Evolutionary conservation across 2,329 filamentous ascomycete species (phyloP).

Genomic region (Calonectria montana): DNA sequence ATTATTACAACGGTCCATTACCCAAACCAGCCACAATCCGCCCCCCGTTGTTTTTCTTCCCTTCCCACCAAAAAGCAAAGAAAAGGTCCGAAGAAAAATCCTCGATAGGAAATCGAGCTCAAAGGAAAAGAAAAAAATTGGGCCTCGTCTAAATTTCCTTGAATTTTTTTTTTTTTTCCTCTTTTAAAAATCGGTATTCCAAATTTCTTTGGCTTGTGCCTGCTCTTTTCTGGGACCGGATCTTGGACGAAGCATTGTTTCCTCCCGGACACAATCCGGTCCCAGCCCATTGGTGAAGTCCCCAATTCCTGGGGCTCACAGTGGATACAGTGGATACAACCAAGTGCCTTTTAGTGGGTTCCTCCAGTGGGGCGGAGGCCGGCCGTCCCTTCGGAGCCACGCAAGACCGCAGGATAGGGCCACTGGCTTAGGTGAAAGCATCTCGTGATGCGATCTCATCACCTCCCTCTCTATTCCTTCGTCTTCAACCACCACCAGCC

Average conservation of each 20-base stretch:
- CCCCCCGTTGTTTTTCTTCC: background rate
- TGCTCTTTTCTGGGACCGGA: conserved; percentile 1
- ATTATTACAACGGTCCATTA: conserved; percentile 11
- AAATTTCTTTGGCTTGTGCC: background rate
- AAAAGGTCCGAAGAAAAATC: background rate
- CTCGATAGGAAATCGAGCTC: background rate
- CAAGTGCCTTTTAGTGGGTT: background rate
- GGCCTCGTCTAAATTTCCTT: background rate
- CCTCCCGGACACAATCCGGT: conserved; percentile 17
- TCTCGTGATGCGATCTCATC: conserved; percentile 40
- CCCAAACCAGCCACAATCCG: conserved; percentile 3
- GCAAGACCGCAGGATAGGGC: conserved; percentile 2
- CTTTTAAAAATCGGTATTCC: too few species aligned
- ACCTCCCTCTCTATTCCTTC: background rate
- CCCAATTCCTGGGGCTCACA: conserved; percentile 17
- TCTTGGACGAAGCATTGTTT: background rate
- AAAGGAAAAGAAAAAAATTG: background rate
- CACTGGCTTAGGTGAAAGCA: conserved; percentile 41
- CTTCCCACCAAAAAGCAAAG: background rate
- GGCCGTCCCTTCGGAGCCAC: conserved; percentile 10
- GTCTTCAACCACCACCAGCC: background rate
- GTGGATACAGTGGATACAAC: conserved; percentile 12
- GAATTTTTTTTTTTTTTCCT: background rate
- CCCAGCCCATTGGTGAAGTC: conserved; percentile 1
- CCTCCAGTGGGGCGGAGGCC: background rate